phyloP scores from a whole-genome alignment of 805 yeast genomes.

The Lachancea sp. region DNA sequence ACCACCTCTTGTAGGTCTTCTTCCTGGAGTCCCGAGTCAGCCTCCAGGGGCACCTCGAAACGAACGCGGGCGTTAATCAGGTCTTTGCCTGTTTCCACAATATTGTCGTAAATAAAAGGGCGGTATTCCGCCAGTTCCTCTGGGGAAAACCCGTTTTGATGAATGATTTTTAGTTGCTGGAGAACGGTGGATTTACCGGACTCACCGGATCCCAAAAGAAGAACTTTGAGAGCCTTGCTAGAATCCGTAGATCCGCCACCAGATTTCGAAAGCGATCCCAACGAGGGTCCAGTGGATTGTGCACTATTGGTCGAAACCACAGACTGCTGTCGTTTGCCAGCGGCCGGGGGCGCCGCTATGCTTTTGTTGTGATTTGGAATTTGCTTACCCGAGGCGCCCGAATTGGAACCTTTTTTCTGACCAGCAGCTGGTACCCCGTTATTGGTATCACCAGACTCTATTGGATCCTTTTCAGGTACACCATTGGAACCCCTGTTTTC shows the following conservation, averaged over 20 bases:
- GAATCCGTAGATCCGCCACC: slow-evolving; percentile 8
- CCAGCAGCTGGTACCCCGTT: not conserved
- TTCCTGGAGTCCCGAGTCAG: slow-evolving; percentile 30
- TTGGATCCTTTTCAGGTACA: not conserved
- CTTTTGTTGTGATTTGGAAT: not conserved
- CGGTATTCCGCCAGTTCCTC: slow-evolving; percentile 69
- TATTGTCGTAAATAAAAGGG: slow-evolving; percentile 72
- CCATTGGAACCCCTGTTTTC: not conserved
- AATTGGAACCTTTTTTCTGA: not conserved
- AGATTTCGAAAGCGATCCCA: not conserved
- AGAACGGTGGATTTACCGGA: slow-evolving; percentile 36
- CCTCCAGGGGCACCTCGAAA: slow-evolving; percentile 33
- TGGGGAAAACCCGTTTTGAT: slow-evolving; percentile 30
- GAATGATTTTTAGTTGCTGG: slow-evolving; percentile 35
- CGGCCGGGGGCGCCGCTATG: not conserved
- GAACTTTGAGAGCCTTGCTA: slow-evolving; percentile 43
- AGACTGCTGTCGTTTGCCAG: slow-evolving; percentile 4
- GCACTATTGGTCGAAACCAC: slow-evolving; percentile 7
- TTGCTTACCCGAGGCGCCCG: not conserved
- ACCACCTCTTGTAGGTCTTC: slow-evolving; percentile 20
- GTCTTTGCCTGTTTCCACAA: slow-evolving; percentile 69
- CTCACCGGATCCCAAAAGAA: slow-evolving; percentile 76
- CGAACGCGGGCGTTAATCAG: slow-evolving; percentile 60
- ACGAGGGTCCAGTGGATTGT: slow-evolving; percentile 4
- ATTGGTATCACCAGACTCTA: not conserved